These are phyloP conservation scores for Wallacemonas collosoma DNA, from an alignment of 208 protist species.

Conservation along the genomic window DNA sequence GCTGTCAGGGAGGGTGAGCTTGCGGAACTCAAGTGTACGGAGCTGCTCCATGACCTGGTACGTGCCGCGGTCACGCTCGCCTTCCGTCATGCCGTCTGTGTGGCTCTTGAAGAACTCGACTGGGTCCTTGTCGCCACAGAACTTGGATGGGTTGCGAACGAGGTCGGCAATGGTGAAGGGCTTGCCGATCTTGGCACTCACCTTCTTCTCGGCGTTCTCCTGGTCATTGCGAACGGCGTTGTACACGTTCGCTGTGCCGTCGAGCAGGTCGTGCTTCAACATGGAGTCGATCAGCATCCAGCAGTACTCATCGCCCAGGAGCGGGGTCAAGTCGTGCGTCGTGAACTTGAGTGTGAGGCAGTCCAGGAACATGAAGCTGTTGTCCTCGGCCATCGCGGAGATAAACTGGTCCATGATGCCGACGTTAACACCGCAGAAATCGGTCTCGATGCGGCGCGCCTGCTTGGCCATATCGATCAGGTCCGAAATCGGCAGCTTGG, in stretches of 20 bases:
- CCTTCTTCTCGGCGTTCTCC: slow-evolving; percentile 67
- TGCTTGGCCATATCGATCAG: slow-evolving; percentile 63
- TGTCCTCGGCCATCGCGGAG: slow-evolving; percentile 66
- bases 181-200: slow-evolving; percentile 39
- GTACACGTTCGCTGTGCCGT: slow-evolving; percentile 52
- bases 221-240: slow-evolving; percentile 72
- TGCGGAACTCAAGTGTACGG: slow-evolving; percentile 62
- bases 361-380: slow-evolving; percentile 84
- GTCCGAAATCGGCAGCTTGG: slow-evolving; percentile 30
- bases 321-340: slow-evolving; percentile 45
- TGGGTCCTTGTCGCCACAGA: slow-evolving; percentile 46
- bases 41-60: slow-evolving; percentile 79
- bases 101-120: slow-evolving; percentile 49
- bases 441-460: slow-evolving; percentile 75
- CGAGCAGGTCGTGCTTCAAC: slow-evolving; percentile 68
- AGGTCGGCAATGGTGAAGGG: slow-evolving; percentile 69
- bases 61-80: slow-evolving; percentile 61
- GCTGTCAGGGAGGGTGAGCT: slow-evolving; percentile 30
- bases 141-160: slow-evolving; percentile 61
- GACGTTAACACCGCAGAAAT: slow-evolving; percentile 84
- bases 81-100: slow-evolving; percentile 34
- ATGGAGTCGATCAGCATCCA: slow-evolving; percentile 79
- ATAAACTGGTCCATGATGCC: slow-evolving; percentile 95
- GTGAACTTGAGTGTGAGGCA: slow-evolving; percentile 69
- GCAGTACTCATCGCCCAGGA: slow-evolving; percentile 58